Evolutionary conservation across 768 basidiomycete genomes (phyloP).

Genomic region (Leccinum disarticulatum): DNA sequence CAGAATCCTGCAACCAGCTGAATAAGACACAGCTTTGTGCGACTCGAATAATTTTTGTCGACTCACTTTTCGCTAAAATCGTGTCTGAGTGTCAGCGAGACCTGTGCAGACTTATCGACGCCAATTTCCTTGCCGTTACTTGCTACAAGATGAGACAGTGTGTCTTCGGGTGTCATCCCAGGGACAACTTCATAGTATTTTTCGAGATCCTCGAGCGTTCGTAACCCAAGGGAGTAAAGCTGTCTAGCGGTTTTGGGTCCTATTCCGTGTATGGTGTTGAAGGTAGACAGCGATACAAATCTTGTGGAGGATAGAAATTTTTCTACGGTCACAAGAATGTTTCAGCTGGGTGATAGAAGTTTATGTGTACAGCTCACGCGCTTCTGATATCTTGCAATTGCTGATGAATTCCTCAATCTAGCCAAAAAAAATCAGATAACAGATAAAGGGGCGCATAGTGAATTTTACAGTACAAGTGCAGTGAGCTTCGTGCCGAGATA

Average conservation of each 20-base stretch:
- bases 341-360: conserved; percentile 2
- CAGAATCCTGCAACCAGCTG: conserved; percentile 52
- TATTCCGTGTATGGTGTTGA: conserved; percentile 69
- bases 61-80: conserved; percentile 54
- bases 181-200: conserved; percentile 48
- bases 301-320: conserved; percentile 48
- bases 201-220: conserved; percentile 68
- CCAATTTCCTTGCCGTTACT: conserved; percentile 20
- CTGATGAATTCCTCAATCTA: conserved; percentile 66
- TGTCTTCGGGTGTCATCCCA: conserved; percentile 37
- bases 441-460: neutral
- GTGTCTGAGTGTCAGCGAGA: conserved; percentile 57
- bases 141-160: conserved; percentile 23
- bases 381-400: conserved; percentile 57
- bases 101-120: conserved; percentile 46
- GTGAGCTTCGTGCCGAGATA: conserved; percentile 51
- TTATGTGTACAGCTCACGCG: conserved; percentile 35
- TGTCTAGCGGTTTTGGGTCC: conserved; percentile 68
- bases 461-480: conserved; percentile 42
- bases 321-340: conserved; percentile 36
- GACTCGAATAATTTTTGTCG: neutral
- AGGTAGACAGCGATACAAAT: conserved; percentile 54
- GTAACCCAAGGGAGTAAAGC: conserved; percentile 63
- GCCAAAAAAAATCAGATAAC: neutral
- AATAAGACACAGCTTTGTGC: neutral